Conservation (phyloP, 768 basidiomycete genomes). For the Calocera viscosa region DNA sequence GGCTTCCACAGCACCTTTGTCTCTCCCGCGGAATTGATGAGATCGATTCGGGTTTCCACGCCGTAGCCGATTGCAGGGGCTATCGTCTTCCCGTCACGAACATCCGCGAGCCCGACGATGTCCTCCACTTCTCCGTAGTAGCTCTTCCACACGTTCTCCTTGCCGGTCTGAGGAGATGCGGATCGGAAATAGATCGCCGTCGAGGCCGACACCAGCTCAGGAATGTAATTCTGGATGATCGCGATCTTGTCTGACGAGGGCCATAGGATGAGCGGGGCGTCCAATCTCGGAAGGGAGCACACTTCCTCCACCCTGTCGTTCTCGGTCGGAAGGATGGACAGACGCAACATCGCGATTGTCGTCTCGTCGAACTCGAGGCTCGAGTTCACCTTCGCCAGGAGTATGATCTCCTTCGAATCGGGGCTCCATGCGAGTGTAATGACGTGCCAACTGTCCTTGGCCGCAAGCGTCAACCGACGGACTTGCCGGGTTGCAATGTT, state of each 20-base stretch:
- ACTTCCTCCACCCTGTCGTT: background rate
- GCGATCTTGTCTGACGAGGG: background rate
- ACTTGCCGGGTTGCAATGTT: background rate
- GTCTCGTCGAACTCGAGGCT: background rate
- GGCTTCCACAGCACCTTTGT: background rate
- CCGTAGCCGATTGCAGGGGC: no score
- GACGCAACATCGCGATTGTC: no score
- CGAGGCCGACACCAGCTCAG: background rate
- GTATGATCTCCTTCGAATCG: conserved; percentile 5
- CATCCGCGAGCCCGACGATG: no score
- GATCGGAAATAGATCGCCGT: background rate
- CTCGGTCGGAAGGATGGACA: background rate
- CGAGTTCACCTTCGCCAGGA: background rate
- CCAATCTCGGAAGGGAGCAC: background rate
- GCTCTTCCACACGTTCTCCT: background rate
- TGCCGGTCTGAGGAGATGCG: background rate
- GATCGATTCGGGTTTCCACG: no score
- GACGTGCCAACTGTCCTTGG: background rate
- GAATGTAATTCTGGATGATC: background rate
- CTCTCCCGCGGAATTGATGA: no score
- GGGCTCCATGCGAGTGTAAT: conserved; percentile 3
- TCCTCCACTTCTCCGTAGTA: background rate
- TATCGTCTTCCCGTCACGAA: no score
- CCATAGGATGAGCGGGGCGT: background rate
- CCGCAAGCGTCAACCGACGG: background rate